Percentiles rank a stretch among this genome's conserved stretches.
These are phyloP conservation scores for Coemansia sp. DNA, from an alignment of 192 early-diverging fungal species.

Conservation along the genomic window DNA sequence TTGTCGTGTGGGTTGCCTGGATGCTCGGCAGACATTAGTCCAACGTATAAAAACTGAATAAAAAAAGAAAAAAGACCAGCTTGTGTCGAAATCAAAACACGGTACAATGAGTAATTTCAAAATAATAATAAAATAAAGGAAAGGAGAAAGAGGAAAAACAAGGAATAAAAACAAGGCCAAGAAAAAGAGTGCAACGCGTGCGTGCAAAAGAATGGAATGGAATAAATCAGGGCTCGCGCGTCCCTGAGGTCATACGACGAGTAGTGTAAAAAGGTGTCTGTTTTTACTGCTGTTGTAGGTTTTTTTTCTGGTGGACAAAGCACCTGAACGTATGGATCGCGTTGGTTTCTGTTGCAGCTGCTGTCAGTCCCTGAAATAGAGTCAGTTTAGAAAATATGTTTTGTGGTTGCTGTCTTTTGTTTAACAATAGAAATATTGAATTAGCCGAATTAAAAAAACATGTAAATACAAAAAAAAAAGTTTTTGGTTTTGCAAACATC, in stretches of 20 bases:
- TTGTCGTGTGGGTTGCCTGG: neutral
- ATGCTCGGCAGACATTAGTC: neutral
- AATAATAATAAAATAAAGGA: neutral
- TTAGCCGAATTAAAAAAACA: too few species aligned
- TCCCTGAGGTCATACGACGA: neutral
- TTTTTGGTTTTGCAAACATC: neutral
- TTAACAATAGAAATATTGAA: too few species aligned
- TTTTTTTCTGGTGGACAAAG: neutral
- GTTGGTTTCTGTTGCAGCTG: neutral
- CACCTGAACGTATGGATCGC: neutral
- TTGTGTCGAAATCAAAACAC: neutral
- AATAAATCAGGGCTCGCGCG: neutral
- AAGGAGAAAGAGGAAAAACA: neutral
- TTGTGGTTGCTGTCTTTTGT: too few species aligned
- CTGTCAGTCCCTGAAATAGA: too few species aligned
- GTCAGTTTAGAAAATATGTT: too few species aligned
- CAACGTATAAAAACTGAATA: neutral
- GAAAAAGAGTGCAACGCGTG: neutral
- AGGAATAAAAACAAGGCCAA: neutral
- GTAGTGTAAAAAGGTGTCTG: neutral
- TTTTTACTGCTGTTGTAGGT: neutral
- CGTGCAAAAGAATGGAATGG: neutral
- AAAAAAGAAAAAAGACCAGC: neutral
- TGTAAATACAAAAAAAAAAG: neutral
- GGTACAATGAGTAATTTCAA: neutral